Conservation (phyloP, 176 grass and related monocot species). For the Avena eriantha region DNA sequence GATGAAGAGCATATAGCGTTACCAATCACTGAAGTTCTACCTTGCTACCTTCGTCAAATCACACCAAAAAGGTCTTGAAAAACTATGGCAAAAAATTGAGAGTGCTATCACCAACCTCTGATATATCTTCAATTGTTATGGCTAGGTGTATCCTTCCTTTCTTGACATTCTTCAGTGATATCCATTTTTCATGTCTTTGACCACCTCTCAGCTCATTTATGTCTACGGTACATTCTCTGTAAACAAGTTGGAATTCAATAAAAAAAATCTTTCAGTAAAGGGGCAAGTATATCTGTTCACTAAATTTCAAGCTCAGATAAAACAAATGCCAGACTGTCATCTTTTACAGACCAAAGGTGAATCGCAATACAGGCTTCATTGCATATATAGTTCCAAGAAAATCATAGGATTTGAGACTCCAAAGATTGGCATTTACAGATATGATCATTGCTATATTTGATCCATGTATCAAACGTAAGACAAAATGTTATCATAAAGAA, state of each 20-base stretch:
- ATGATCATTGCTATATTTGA: neutral
- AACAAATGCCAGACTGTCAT: slow-evolving; percentile 20
- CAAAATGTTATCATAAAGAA: slow-evolving; percentile 1
- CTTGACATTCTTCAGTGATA: slow-evolving; percentile 86
- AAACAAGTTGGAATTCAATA: slow-evolving; percentile 23
- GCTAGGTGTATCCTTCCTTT: slow-evolving; percentile 85
- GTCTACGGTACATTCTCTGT: slow-evolving; percentile 71
- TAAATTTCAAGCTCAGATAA: neutral
- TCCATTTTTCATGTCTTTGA: slow-evolving; percentile 92
- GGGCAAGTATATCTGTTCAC: neutral
- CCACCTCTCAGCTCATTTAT: slow-evolving; percentile 79
- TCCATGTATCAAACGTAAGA: neutral
- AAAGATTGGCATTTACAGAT: neutral
- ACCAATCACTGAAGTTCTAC: slow-evolving; percentile 9
- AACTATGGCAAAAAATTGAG: neutral
- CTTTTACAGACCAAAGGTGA: slow-evolving; percentile 13
- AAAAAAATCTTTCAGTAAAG: slow-evolving; percentile 14
- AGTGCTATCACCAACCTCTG: slow-evolving; percentile 41
- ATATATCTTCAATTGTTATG: slow-evolving; percentile 67
- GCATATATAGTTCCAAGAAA: slow-evolving; percentile 10
- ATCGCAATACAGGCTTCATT: neutral
- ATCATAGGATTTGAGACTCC: neutral
- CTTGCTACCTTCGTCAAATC: slow-evolving; percentile 9
- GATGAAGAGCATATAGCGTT: neutral
- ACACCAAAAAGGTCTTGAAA: slow-evolving; percentile 3